These are phyloP conservation scores for Irpex sp. DNA, from an alignment of 1,284 basidiomycete species.

Conservation along the genomic window DNA sequence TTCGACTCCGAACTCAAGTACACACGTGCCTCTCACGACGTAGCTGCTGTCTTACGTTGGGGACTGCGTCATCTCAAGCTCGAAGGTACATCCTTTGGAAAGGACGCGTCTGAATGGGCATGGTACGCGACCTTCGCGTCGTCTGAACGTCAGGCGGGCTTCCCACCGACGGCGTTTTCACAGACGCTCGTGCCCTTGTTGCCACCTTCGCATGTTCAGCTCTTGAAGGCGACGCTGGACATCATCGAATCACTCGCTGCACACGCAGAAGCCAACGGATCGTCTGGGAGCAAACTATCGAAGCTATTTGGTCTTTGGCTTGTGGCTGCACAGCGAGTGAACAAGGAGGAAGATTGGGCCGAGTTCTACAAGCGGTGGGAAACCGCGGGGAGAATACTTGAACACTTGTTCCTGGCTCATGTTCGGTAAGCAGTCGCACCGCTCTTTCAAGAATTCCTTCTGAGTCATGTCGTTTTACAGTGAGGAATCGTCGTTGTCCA, in stretches of 20 bases:
- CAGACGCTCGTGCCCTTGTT: slow-evolving; percentile 53
- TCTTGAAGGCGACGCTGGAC: slow-evolving; percentile 54
- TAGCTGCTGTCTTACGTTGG: slow-evolving; percentile 78
- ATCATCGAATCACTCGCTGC: slow-evolving; percentile 65
- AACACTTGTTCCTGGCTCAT: slow-evolving; percentile 68
- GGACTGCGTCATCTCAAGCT: slow-evolving; percentile 67
- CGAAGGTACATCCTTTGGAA: slow-evolving; percentile 52
- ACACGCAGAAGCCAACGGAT: slow-evolving; percentile 65
- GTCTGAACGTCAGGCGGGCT: slow-evolving; percentile 52
- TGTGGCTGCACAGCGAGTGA: slow-evolving; percentile 41
- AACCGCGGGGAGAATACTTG: slow-evolving; percentile 59
- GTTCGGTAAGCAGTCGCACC: slow-evolving; percentile 47
- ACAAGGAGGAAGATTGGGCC: slow-evolving; percentile 49
- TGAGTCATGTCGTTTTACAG: slow-evolving; percentile 30
- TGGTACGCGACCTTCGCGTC: slow-evolving; percentile 66
- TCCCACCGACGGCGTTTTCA: slow-evolving; percentile 59
- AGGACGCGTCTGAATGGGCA: slow-evolving; percentile 35
- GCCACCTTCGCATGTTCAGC: slow-evolving; percentile 50
- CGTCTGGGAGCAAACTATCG: slow-evolving; percentile 69
- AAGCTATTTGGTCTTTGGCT: slow-evolving; percentile 75
- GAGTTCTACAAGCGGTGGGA: slow-evolving; percentile 75
- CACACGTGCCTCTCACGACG: slow-evolving; percentile 65
- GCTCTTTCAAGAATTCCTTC: neutral
- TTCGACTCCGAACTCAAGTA: slow-evolving; percentile 64
- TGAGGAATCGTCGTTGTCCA: slow-evolving; percentile 50